Evolutionary conservation across 2,329 filamentous ascomycete species (phyloP).

Genomic region (Colletotrichum tabaci): DNA sequence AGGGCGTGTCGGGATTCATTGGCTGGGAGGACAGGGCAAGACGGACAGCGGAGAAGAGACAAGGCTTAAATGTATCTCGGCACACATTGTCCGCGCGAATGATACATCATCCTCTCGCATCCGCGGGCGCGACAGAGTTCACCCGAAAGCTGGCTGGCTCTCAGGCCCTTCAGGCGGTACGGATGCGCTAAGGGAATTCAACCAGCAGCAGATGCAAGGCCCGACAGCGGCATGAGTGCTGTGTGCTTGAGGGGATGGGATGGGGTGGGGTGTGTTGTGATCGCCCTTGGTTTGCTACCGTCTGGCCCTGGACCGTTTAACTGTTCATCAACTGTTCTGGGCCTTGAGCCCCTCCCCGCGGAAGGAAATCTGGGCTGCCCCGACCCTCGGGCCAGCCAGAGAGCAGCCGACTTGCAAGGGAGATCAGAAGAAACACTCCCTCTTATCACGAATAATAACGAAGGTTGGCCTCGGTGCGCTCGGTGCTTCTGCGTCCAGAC

Average conservation of each 20-base stretch:
- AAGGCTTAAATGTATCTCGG: constrained; percentile 8
- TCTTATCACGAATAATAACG: too few relatives aligned
- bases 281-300: background rate
- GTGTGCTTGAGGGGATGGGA: background rate
- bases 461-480: constrained; percentile 22
- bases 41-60: background rate
- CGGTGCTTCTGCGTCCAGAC: constrained; percentile 35
- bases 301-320: constrained; percentile 13
- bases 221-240: constrained; percentile 8
- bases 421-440: background rate
- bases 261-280: background rate
- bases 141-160: constrained; percentile 8
- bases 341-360: constrained; percentile 47
- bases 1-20: constrained; percentile 38
- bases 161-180: constrained; percentile 18
- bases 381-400: constrained; percentile 41
- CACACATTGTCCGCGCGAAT: background rate
- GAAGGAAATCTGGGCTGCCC: constrained; percentile 49
- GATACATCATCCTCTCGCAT: background rate
- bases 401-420: constrained; percentile 15
- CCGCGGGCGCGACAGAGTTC: background rate
- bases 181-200: constrained; percentile 1
- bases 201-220: constrained; percentile 1
- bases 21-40: constrained; percentile 15
- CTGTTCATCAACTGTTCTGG: constrained; percentile 1